A percentile compares a stretch with the other conserved stretches of the same genome.
Evolutionary conservation across 495 filamentous ascomycete species (phyloP).

Genomic region (Daldinia concentrica): DNA sequence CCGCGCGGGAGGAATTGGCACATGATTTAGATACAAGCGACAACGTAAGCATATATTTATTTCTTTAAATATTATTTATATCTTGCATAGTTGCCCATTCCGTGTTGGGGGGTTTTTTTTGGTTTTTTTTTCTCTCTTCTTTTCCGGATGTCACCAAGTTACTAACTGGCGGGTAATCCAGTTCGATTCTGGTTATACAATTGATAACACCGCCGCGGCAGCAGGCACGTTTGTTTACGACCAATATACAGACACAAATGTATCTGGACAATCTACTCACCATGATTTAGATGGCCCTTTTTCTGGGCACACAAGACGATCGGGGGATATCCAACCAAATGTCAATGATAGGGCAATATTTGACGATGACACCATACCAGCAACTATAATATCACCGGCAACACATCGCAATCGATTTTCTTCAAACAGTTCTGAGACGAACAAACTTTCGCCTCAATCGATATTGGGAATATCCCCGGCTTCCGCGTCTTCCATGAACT

Average conservation of each 20-base stretch:
- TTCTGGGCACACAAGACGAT: not conserved
- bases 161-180: constrained; percentile 2
- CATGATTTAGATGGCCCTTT: not conserved
- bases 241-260: not conserved
- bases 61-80: not conserved
- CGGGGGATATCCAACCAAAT: not conserved
- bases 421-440: not conserved
- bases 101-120: too few species aligned
- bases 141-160: too few species aligned
- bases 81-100: too few species aligned
- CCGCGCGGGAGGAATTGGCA: constrained; percentile 2
- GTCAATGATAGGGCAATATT: not conserved
- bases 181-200: constrained; percentile 12
- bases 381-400: not conserved
- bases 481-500: constrained; percentile 6
- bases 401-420: not conserved
- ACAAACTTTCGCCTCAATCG: constrained; percentile 1
- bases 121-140: too few species aligned
- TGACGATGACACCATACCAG: not conserved
- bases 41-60: constrained; percentile 11
- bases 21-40: constrained; percentile 7
- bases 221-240: constrained; percentile 1
- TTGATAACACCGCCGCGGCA: constrained; percentile 4
- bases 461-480: not conserved
- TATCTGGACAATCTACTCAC: not conserved